Conservation (phyloP, 305 asterid species). For the Andrographis paniculata region DNA sequence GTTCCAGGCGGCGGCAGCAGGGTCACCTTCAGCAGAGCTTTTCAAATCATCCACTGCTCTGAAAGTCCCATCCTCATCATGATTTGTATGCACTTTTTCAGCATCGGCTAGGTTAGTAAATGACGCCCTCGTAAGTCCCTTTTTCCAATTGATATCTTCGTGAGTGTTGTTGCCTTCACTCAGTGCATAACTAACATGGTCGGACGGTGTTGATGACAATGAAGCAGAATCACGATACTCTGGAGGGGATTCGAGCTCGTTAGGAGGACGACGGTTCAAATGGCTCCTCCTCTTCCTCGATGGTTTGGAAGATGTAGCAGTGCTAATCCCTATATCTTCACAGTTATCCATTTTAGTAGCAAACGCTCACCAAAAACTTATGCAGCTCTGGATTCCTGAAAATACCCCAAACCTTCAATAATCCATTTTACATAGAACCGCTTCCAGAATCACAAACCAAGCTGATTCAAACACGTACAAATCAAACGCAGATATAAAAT, state of each 20-base stretch:
- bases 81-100: constrained; percentile 22
- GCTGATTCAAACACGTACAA: too few relatives aligned
- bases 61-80: constrained; percentile 22
- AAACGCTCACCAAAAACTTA: constrained; percentile 8
- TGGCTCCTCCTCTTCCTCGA: constrained; percentile 52
- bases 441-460: too few relatives aligned
- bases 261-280: constrained; percentile 41
- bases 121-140: constrained; percentile 27
- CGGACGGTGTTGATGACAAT: constrained; percentile 46
- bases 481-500: too few relatives aligned
- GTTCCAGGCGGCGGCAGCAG: constrained; percentile 20
- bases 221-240: constrained; percentile 41
- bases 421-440: too few relatives aligned
- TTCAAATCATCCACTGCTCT: constrained; percentile 21
- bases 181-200: constrained; percentile 39
- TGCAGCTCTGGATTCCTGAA: constrained; percentile 12
- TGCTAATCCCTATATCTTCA: constrained; percentile 29
- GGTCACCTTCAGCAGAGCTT: constrained; percentile 20
- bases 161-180: constrained; percentile 33
- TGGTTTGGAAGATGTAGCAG: constrained; percentile 21
- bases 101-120: constrained; percentile 28
- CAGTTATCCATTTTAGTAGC: constrained; percentile 36
- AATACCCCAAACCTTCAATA: background rate
- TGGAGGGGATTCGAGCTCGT: constrained; percentile 38
- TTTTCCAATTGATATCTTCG: constrained; percentile 12